phyloP scores from a whole-genome alignment of 305 asterid species.

The Rubia balearica region DNA sequence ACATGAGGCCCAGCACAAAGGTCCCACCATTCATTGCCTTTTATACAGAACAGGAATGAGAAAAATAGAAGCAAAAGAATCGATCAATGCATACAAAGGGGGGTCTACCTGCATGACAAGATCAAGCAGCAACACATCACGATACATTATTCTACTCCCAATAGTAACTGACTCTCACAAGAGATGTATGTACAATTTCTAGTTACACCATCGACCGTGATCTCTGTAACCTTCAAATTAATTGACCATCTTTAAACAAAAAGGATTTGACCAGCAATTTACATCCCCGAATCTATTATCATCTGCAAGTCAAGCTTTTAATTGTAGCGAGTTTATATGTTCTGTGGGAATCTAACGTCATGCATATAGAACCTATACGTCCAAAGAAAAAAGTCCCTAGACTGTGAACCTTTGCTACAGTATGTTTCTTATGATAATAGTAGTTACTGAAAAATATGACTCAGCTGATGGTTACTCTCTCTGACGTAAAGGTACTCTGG shows the following conservation, averaged over 20 bases:
- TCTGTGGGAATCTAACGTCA: not conserved
- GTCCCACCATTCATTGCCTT: slow-evolving; percentile 98
- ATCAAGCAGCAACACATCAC: not conserved
- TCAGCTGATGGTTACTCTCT: not conserved
- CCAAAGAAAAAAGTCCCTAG: not conserved
- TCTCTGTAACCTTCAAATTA: not conserved
- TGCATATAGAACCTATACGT: not conserved
- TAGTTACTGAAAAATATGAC: not conserved
- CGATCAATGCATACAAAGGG: not conserved
- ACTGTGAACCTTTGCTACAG: not conserved
- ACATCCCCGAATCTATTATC: not conserved
- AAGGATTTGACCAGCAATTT: not conserved
- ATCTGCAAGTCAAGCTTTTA: not conserved
- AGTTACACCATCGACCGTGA: not conserved
- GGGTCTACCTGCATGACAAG: slow-evolving; percentile 1
- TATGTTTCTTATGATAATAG: not conserved
- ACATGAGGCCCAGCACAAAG: slow-evolving; percentile 99
- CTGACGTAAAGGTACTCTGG: not conserved
- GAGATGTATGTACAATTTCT: not conserved
- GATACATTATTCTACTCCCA: not conserved
- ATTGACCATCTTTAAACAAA: not conserved
- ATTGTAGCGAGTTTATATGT: not conserved
- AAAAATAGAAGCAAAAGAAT: not conserved
- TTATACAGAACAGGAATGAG: slow-evolving; percentile 15
- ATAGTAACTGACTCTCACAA: not conserved